Base-by-base conservation (phyloP, 306 rosid species). In the Oxytropis ochrocephala region DNA sequence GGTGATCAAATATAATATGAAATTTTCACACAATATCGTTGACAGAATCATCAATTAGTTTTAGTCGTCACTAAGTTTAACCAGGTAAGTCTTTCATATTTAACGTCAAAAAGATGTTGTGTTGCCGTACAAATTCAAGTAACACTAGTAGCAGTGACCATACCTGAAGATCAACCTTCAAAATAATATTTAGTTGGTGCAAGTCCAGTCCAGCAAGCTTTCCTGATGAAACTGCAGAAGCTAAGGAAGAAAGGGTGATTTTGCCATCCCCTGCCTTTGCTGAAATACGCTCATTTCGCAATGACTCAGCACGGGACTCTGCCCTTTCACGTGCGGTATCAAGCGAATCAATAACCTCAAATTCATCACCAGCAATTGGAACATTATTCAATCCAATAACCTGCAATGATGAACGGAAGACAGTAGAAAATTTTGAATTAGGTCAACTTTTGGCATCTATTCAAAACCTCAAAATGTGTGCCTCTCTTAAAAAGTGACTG, bases 91-190 rank as follows among this genome's bases (percentile, higher is more conserved):
- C 11, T 55, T 76, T 29, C 58, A 61, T 30, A 75, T 42, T 59
- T 59, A 67, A 73, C 49, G 42, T 64, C 52, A 71, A 54, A 43
- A 50, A 43, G 6, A 57, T 32, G 32, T 18, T 62, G 44, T 38
- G 70, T 36, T 48, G 54, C 47, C 75, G 79, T 62, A 54, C 67
- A 48, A 51, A 57, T 50, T 81, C 46, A 16, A 65, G 21, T 30
- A 36, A 66, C 14, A 50, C 29, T 18, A 14, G 64, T 4, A 58
- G 82, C 16, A 43, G 71, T 36, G 53, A 59, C 47, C 75, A 80
- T 88, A 94, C 99, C 99, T 94, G 99, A 87, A 91, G 87, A 79
- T 94, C 97, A 82, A 94, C 99, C 81, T 94, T 94, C 92, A 94
- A 78, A 64, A 94, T 77, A 16, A 94, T 67, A 83, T 91, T 94